A percentile compares a stretch with the other conserved stretches of the same genome.
phyloP scores from a whole-genome alignment of 1,139 yeast genomes.

The Suhomyces bribrorum region DNA sequence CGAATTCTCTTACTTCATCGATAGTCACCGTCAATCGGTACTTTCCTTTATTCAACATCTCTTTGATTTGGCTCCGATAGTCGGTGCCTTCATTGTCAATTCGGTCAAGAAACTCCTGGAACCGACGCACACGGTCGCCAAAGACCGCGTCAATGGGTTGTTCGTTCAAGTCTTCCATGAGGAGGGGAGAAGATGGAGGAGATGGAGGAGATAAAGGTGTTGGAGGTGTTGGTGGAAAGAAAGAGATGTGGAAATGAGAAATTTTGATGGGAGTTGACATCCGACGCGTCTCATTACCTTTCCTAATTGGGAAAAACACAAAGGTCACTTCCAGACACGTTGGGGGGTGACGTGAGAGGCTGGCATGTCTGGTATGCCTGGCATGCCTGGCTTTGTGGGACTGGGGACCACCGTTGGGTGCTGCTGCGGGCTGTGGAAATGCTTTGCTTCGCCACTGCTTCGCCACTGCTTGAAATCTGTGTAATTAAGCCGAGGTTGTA shows the following conservation, averaged over 20 bases:
- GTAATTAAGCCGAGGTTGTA: no score
- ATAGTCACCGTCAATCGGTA: slow-evolving; percentile 73
- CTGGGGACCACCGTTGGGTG: no score
- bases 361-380: no score
- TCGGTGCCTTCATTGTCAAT: slow-evolving; percentile 51
- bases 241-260: neutral
- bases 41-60: slow-evolving; percentile 66
- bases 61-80: slow-evolving; percentile 68
- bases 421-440: no score
- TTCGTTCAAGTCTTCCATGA: slow-evolving; percentile 28
- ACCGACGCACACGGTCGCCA: slow-evolving; percentile 82
- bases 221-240: neutral
- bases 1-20: slow-evolving; percentile 87
- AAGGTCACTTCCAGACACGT: no score
- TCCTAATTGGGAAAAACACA: slow-evolving; percentile 25
- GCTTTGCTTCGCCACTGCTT: no score
- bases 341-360: no score
- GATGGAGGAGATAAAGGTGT: no score
- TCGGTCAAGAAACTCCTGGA: slow-evolving; percentile 81
- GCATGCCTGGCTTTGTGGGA: no score
- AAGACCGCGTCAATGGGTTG: slow-evolving; percentile 52
- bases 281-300: slow-evolving; percentile 36
- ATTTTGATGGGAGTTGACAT: neutral
- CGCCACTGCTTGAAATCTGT: no score
- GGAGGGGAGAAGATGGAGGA: slow-evolving; percentile 4